Percentiles rank a stretch among this genome's conserved stretches.
These are phyloP conservation scores for Gossypium aridum DNA, from an alignment of 441 rosid species.

Conservation along the genomic window DNA sequence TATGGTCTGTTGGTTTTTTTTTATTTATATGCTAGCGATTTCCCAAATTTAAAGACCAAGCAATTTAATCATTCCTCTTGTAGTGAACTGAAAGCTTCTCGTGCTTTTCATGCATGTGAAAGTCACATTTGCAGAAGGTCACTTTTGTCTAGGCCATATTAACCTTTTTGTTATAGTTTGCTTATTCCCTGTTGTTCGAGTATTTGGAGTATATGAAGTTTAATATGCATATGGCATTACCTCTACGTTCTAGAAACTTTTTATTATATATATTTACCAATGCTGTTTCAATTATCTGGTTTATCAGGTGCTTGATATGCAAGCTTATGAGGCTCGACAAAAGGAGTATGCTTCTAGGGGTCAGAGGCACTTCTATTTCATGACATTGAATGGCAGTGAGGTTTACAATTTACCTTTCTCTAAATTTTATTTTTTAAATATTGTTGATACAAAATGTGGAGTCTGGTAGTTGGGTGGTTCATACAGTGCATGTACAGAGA, in stretches of 20 bases:
- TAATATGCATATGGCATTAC: neutral
- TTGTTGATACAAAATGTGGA: too few species aligned
- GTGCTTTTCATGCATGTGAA: neutral
- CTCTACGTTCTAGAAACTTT: neutral
- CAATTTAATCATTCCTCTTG: neutral
- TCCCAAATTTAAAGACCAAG: neutral
- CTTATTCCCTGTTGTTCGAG: neutral
- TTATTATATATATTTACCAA: neutral
- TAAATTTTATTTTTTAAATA: neutral
- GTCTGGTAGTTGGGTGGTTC: too few species aligned
- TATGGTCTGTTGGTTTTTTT: neutral
- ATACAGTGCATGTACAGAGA: too few species aligned
- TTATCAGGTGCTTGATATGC: slow-evolving; percentile 93
- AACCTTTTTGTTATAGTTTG: neutral
- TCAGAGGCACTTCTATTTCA: slow-evolving; percentile 98
- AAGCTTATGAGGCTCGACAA: slow-evolving; percentile 71
- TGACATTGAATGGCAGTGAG: slow-evolving; percentile 98
- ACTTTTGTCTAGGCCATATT: neutral
- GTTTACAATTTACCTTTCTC: slow-evolving; percentile 24
- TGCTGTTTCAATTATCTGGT: slow-evolving; percentile 13
- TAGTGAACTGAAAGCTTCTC: neutral
- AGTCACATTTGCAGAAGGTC: neutral
- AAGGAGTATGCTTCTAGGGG: slow-evolving; percentile 84
- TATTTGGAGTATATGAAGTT: neutral
- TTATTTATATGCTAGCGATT: neutral